phyloP scores from a whole-genome alignment of 176 grass and related monocot genomes.

The Musa troglodytarum region DNA sequence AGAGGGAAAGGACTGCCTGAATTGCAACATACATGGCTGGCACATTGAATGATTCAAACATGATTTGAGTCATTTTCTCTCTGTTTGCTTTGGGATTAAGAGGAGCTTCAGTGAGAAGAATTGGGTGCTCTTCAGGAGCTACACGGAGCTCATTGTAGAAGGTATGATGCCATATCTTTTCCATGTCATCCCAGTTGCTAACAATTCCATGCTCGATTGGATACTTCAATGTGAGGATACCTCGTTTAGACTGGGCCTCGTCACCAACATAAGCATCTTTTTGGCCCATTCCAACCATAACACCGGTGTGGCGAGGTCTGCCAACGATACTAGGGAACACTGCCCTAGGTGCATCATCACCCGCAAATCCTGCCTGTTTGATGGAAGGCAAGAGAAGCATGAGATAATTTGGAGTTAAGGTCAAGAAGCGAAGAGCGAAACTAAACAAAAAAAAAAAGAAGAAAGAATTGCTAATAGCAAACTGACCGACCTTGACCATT shows the following conservation, averaged over 20 bases:
- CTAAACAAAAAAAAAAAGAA: not conserved
- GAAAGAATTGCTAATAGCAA: not conserved
- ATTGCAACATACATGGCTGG: slow-evolving; percentile 14
- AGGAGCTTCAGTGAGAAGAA: slow-evolving; percentile 4
- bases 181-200: slow-evolving; percentile 10
- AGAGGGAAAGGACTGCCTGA: slow-evolving; percentile 7
- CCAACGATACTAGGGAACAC: slow-evolving; percentile 7
- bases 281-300: slow-evolving; percentile 18
- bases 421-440: not conserved
- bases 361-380: slow-evolving; percentile 13
- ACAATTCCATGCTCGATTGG: slow-evolving; percentile 18
- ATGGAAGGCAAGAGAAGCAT: not conserved
- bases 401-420: not conserved
- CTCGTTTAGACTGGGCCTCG: slow-evolving; percentile 13
- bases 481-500: not conserved
- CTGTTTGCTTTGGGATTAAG: slow-evolving; percentile 11
- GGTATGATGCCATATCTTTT: slow-evolving; percentile 12
- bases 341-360: slow-evolving; percentile 7
- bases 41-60: slow-evolving; percentile 11
- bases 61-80: slow-evolving; percentile 17
- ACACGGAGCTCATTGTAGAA: slow-evolving; percentile 12
- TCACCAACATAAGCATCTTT: slow-evolving; percentile 19
- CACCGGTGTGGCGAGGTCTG: slow-evolving; percentile 3
- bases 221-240: slow-evolving; percentile 11
- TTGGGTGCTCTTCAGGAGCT: slow-evolving; percentile 7